phyloP scores from a whole-genome alignment of 345 rosid genomes.

The Psidium guajava region DNA sequence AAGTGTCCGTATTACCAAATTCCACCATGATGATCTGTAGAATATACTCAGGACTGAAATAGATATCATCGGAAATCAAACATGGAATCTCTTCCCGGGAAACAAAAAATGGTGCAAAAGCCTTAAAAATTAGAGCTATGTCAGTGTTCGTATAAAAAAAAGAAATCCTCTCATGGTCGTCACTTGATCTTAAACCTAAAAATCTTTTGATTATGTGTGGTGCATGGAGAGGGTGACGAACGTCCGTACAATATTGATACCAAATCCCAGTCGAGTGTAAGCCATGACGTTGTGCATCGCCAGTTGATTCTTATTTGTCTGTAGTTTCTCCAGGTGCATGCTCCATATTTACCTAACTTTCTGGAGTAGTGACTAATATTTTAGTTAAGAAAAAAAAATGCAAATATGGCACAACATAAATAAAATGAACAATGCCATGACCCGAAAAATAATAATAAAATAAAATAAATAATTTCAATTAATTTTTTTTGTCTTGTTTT shows the following conservation, averaged over 20 bases:
- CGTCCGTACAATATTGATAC: not conserved
- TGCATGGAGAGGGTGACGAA: not conserved
- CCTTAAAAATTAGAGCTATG: not conserved
- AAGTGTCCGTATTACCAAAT: not conserved
- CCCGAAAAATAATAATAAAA: too few relatives aligned
- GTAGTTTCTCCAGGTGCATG: not conserved
- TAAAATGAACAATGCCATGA: not conserved
- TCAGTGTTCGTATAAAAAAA: not conserved
- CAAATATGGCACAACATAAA: not conserved
- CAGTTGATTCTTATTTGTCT: not conserved
- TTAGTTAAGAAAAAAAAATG: not conserved
- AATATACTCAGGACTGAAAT: not conserved
- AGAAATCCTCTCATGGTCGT: not conserved
- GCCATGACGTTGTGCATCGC: not conserved
- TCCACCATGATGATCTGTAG: not conserved
- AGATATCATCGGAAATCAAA: not conserved
- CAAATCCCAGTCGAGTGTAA: not conserved
- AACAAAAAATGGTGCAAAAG: not conserved
- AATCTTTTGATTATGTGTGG: not conserved
- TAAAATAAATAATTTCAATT: too few relatives aligned
- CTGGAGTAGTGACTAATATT: not conserved
- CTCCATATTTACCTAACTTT: not conserved
- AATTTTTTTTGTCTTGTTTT: too few relatives aligned
- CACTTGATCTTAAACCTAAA: not conserved
- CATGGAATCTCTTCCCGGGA: not conserved